Base-by-base conservation (phyloP, 257 asterid species). In the Echites panduratus region DNA sequence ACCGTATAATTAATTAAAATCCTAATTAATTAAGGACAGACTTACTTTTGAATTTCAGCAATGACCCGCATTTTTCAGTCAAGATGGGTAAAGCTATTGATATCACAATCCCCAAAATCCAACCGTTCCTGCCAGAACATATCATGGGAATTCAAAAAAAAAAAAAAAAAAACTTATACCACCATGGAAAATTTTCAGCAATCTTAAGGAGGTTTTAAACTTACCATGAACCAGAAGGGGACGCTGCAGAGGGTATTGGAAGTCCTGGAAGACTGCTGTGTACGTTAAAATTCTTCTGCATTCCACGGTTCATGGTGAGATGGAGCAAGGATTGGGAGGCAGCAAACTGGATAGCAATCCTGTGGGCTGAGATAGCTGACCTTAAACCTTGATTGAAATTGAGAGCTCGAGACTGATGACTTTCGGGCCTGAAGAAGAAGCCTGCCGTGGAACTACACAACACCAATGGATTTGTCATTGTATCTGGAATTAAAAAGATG, bases 41-140 rank as follows among this genome's bases (percentile, higher is more conserved):
- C 86, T 84, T 84, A 89, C 96, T 85, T 71, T 90, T 88, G 24
- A 90, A 48, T 45, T 85, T 70, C 80, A 87, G 74, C 14, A 89
- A 54, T 35, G 96, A 84, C n/a, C 96, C 95, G 90, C 81, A 89
- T 84, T 86, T 93, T 83, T 62, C 72, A 24, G 84, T 76, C 78
- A 89, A 82, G 53, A 86, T 84, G 2, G 97, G 98, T 9, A 93
- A 76, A 66, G 82, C 58, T 38, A 87, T 43, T 10, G 96, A 72
- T 1, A 93, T 62, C 45, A 88, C 73, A 2, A 93, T 56, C 58
- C 93, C 97, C 41, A 93, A 44, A 77, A 88, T 59, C 98, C 95
- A 93, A 9, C 91, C 84, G 77, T 81, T 90, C 79, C 88, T 84
- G 75, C 58, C 29, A 73, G 74, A 16, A 49, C 68, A 70, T 35